Conservation (phyloP, 345 rosid genomes). For the Carallia brachiata region DNA sequence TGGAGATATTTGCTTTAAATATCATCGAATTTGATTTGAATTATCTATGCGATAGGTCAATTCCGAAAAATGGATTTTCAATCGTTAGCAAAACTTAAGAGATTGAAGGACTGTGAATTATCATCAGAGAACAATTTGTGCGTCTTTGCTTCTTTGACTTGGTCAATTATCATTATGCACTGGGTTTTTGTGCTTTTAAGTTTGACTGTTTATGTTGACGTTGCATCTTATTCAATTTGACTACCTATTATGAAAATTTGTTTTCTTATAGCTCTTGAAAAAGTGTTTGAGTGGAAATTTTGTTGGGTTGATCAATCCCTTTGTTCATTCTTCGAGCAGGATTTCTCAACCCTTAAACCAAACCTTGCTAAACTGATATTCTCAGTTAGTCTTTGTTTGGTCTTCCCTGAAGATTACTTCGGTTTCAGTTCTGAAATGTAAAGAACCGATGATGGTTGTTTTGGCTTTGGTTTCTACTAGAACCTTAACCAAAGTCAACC, state of each 20-base stretch:
- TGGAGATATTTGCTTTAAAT: too few species aligned
- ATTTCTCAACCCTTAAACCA: constrained; percentile 22
- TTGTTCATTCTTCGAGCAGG: constrained; percentile 30
- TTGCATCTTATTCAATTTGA: background rate
- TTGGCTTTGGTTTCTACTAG: constrained; percentile 13
- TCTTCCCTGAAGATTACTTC: constrained; percentile 17
- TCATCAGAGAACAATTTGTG: too few species aligned
- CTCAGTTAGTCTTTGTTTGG: constrained; percentile 13
- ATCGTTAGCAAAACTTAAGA: too few species aligned
- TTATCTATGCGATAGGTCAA: too few species aligned
- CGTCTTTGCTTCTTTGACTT: background rate
- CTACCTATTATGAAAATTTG: too few species aligned
- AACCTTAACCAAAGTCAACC: constrained; percentile 18
- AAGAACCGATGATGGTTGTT: constrained; percentile 22
- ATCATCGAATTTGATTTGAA: too few species aligned
- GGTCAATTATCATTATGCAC: background rate
- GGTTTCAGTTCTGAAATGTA: constrained; percentile 17
- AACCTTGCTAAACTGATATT: constrained; percentile 11
- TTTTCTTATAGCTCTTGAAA: background rate
- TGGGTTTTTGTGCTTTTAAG: background rate
- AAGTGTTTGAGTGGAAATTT: background rate
- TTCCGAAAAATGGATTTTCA: too few species aligned
- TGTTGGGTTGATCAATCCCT: constrained; percentile 22
- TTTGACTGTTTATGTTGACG: background rate
- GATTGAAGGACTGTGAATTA: too few species aligned